A percentile compares a stretch with the other conserved stretches of the same genome.
These are phyloP conservation scores for Symbiodinium pilosum DNA, from an alignment of 73 alveolate genomes.

Conservation along the genomic window DNA sequence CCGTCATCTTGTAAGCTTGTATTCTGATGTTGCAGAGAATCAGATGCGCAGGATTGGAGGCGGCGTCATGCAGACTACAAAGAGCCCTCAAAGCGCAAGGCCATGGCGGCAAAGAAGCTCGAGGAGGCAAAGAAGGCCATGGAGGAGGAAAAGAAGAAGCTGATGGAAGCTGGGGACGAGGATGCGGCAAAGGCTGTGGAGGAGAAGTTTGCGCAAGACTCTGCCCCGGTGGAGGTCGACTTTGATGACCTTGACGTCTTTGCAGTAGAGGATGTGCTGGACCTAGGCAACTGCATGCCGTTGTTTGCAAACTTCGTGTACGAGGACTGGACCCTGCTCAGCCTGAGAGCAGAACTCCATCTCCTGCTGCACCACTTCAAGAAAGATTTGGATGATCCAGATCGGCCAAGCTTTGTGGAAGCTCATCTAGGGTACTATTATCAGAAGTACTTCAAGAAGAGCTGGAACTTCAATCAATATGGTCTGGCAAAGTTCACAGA, in stretches of 20 bases:
- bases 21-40: too few species aligned
- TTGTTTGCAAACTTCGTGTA: conserved; percentile 53
- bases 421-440: conserved; percentile 70
- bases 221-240: conserved; percentile 68
- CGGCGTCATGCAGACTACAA: conserved; percentile 42
- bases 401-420: conserved; percentile 75
- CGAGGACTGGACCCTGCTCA: conserved; percentile 82
- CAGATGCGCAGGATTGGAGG: conserved; percentile 93
- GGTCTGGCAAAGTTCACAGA: conserved; percentile 84
- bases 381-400: conserved; percentile 79
- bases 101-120: conserved; percentile 50
- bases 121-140: conserved; percentile 48
- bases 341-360: conserved; percentile 73
- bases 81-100: conserved; percentile 73
- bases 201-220: neutral
- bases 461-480: conserved; percentile 59
- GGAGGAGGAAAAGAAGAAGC: conserved; percentile 89
- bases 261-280: conserved; percentile 55
- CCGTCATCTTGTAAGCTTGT: too few species aligned
- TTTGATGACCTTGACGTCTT: conserved; percentile 83
- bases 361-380: conserved; percentile 77
- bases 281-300: conserved; percentile 68
- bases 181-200: conserved; percentile 84
- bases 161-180: conserved; percentile 75
- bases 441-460: conserved; percentile 88